Percentiles rank a stretch among this genome's conserved stretches.
phyloP scores from a whole-genome alignment of 805 yeast species.

The Tetrapisispora arboricola region DNA sequence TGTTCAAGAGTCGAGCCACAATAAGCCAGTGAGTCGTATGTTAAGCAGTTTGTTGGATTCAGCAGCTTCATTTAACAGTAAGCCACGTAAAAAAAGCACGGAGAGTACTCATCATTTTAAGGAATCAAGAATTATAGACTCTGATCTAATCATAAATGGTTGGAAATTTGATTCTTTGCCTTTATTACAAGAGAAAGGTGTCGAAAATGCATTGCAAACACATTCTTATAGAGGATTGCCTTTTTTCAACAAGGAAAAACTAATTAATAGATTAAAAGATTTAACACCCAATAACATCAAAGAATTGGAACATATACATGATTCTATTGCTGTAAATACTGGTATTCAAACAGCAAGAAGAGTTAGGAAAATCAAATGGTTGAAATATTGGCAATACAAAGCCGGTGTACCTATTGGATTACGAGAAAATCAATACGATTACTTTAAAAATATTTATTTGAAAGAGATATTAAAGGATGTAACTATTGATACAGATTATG shows the following conservation, averaged over 20 bases:
- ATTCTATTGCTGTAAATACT: slow-evolving; percentile 37
- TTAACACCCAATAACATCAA: slow-evolving; percentile 31
- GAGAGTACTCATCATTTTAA: not conserved
- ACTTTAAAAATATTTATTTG: slow-evolving; percentile 21
- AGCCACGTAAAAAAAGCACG: slow-evolving; percentile 5
- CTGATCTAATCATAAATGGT: slow-evolving; percentile 20
- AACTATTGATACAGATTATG: slow-evolving; percentile 26
- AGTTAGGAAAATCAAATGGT: slow-evolving; percentile 39
- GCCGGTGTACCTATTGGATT: slow-evolving; percentile 32
- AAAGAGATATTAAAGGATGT: slow-evolving; percentile 26
- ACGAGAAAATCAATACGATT: slow-evolving; percentile 16
- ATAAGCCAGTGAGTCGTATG: slow-evolving; percentile 17
- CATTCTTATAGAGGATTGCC: slow-evolving; percentile 36
- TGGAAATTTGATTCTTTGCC: slow-evolving; percentile 29
- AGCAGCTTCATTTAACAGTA: not conserved
- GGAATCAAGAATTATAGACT: slow-evolving; percentile 4
- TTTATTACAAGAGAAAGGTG: slow-evolving; percentile 11
- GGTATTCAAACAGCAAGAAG: slow-evolving; percentile 35
- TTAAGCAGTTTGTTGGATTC: slow-evolving; percentile 16
- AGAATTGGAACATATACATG: slow-evolving; percentile 42
- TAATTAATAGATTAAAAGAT: slow-evolving; percentile 22
- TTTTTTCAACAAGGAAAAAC: slow-evolving; percentile 27
- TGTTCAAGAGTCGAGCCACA: not conserved
- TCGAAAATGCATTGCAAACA: slow-evolving; percentile 7
- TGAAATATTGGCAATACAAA: slow-evolving; percentile 36